Base-by-base conservation (phyloP, 1,139 yeast species). In the Yamadazyma songkhlaensis region DNA sequence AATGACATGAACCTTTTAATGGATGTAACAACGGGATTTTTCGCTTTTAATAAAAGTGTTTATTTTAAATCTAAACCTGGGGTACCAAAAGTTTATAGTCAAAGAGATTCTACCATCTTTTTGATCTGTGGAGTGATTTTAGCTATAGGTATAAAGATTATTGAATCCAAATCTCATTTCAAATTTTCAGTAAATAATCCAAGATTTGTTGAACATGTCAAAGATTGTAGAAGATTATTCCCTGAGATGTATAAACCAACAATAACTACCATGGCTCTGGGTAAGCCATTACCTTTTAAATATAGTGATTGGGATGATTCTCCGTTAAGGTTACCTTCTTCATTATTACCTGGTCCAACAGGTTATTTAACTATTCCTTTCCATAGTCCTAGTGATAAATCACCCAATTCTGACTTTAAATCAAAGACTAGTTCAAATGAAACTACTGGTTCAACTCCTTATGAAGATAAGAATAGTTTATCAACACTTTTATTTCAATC, bases 1-100 rank as follows among this genome's bases (percentile, higher is more conserved):
- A 45, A 44, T 20, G 74, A 69, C 48, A 46, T 65, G 13, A 51
- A 55, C 23, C 45, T 68, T 21, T 54, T 69, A 34, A 54, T 62
- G 29, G 48, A 45, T 9, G 40, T 41, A 3, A 32, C 41, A 2
- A 11, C 44, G 12, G 34, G 35, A 12, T 45, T 45, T 29, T 46
- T 43, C 30, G 39, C 43, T 1, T 37, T 37, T 25, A 36, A 31
- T 13, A 37, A 31, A 12, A 35, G 35, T 29, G 34, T 32, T 11
- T 14, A 32, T 15, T 5, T 21, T 4, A 31, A 36, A 11, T 24
- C 31, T 11, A 12, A 4, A 12, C 13, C 9, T 12, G 37, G 34
- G 9, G 25, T 23, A 15, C 15, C 35, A 3, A 45, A 43, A 23
- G 39, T 43, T 12, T 56, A 42, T 37, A 53, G 51, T 39, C 59